Evolutionary conservation across 345 rosid species (phyloP), one percentile per base, ranked within the genome.

Genomic region (Corchorus olitorius): DNA sequence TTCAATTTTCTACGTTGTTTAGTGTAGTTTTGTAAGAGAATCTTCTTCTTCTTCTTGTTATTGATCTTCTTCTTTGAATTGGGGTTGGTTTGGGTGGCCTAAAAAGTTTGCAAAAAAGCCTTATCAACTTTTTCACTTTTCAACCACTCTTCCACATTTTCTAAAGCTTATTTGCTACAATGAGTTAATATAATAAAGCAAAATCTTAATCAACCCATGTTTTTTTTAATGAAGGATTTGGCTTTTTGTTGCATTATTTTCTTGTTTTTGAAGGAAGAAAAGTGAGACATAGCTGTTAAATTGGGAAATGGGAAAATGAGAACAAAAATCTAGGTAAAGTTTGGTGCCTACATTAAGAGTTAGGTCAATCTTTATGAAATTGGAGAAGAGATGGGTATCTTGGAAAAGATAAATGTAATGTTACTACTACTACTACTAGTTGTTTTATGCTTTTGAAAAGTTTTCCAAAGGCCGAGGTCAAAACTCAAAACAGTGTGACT

Each of bases 131-230:
- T 82, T 82, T 65, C 81, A 76, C 88, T 83, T 88, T 86, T 78
- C 85, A 86, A 88, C 88, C 8, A 81, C 90, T 82, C 87, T 54
- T 46, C 56, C 76, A 54, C 62, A n/a, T 74, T 70, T 77, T 67
- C 70, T 43, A 54, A 62, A 62, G 59, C 37, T 48, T 68, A 56
- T 74, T 59, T 49, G 70, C 55, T 12, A 11, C 16, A 17, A 9
- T 2, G 20, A 19, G 12, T 65, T 43, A 41, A n/a, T 9, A 41
- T 19, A n/a, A 65, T 41, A 39, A 65, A 65, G 16, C 52, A 70
- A 67, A 20, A 22, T 17, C 3, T 20, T 58, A 12, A 58, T 45
- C 48, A 45, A 8, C 48, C 48, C 48, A 7, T 45, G 48, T 45
- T 52, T 14, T 52, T 52, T 14, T 15, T 4, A 4, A 14, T n/a